Evolutionary conservation across 73 alveolate genomes (phyloP), one percentile per base, ranked within the genome.

Genomic region (Paramecium primaurelia): DNA sequence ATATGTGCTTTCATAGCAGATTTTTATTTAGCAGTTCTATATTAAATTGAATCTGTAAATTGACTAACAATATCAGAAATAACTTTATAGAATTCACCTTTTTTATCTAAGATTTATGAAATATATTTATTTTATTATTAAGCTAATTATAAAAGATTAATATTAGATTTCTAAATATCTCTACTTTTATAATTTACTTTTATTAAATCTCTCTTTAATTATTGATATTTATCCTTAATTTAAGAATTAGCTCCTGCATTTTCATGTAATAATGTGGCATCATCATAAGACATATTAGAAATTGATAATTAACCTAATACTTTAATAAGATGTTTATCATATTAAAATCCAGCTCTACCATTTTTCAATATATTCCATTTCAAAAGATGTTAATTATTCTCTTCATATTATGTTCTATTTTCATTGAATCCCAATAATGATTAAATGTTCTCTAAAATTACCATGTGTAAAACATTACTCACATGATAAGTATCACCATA

Each of bases 401-500:
- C 44, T 42, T 80, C 91, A 25, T 16, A 10, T 10, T 45, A n/a
- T 11, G 92, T 73, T 89, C 92, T 40, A 30, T 26, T 83, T 6
- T 38, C 77, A 32, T 77, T 40, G 8, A 49, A 71, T 32, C 83
- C 58, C 12, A 77, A 40, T 14, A 89, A 32, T 4, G 59, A 58
- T 40, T 69, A 40, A 4, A 89, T 89, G 20, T 44, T 59, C 68
- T 89, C 94, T 4, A 83, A 22, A 11, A 89, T 71, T 12, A 83
- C 68, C 38, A 89, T 71, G 2, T 34, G 26, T 34, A 77, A 73
- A 0, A 89, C 25, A 26, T 45, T 71, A 26, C 36, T 89, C 51
- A 73, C 68, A 73, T 73, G 84, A 28, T 71, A 71, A 18, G 59
- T 71, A 38, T 38, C 84, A 30, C 98, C 97, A 73, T 95, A 95